Conservation (phyloP, 176 grass and related monocot species). For the Oryza meyeriana region DNA sequence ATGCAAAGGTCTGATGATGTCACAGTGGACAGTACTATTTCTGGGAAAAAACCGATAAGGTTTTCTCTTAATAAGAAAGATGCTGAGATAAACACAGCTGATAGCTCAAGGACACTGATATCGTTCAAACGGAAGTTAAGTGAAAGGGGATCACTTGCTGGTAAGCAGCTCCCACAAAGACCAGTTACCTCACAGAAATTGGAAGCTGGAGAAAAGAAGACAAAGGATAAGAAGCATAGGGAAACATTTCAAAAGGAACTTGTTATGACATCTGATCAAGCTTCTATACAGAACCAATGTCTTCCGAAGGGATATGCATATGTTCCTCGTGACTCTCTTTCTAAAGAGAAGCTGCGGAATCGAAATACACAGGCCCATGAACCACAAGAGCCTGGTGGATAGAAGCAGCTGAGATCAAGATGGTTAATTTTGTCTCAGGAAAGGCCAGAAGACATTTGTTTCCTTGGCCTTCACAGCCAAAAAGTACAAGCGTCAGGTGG, state of each 20-base stretch:
- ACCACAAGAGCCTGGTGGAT: slow-evolving; percentile 79
- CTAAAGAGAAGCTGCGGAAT: slow-evolving; percentile 73
- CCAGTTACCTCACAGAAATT: slow-evolving; percentile 40
- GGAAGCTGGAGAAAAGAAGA: slow-evolving; percentile 68
- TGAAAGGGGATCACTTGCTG: slow-evolving; percentile 64
- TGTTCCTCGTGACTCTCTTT: slow-evolving; percentile 85
- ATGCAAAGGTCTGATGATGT: slow-evolving; percentile 90
- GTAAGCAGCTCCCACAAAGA: slow-evolving; percentile 76
- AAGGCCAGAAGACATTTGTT: slow-evolving; percentile 8
- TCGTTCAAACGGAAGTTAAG: slow-evolving; percentile 78
- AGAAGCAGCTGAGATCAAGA: slow-evolving; percentile 44
- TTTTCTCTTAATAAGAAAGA: slow-evolving; percentile 70
- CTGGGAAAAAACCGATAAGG: slow-evolving; percentile 63
- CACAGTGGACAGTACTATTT: slow-evolving; percentile 90
- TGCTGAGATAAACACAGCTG: slow-evolving; percentile 67
- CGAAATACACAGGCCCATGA: slow-evolving; percentile 50
- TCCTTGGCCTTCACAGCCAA: slow-evolving; percentile 26
- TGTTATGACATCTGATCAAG: slow-evolving; percentile 94
- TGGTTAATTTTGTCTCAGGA: slow-evolving; percentile 29
- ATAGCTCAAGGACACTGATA: slow-evolving; percentile 73
- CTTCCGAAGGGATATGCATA: slow-evolving; percentile 90
- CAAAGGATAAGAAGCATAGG: slow-evolving; percentile 59
- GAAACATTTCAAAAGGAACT: slow-evolving; percentile 82
- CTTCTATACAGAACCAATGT: slow-evolving; percentile 80
- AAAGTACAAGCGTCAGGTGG: slow-evolving; percentile 7